phyloP scores from a whole-genome alignment of 768 basidiomycete species.

The Dictyophora rubrovolvata region DNA sequence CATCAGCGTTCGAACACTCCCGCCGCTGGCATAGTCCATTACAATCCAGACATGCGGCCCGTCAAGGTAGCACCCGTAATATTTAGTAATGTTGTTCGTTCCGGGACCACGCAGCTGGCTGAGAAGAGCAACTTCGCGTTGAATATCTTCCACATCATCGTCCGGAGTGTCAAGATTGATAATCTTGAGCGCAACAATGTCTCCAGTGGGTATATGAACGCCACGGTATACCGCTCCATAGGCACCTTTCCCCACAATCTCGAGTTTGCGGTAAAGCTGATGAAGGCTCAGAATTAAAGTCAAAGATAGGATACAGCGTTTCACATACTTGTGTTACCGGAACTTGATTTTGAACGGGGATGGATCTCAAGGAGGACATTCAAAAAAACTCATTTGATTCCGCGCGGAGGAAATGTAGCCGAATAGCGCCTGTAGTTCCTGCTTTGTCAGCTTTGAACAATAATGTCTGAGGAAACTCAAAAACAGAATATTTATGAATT shows the following conservation, averaged over 20 bases:
- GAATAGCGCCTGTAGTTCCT: not conserved
- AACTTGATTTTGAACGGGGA: not conserved
- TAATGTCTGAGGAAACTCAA: too few relatives aligned
- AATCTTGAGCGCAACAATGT: slow-evolving; percentile 93
- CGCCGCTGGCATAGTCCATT: slow-evolving; percentile 96
- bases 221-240: slow-evolving; percentile 96
- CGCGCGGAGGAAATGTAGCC: not conserved
- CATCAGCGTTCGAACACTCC: slow-evolving; percentile 88
- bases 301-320: not conserved
- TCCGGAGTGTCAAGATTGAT: slow-evolving; percentile 96
- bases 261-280: slow-evolving; percentile 73
- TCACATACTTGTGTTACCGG: not conserved
- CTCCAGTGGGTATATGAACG: slow-evolving; percentile 70
- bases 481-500: too few relatives aligned
- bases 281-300: slow-evolving; percentile 6
- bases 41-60: slow-evolving; percentile 97
- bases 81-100: slow-evolving; percentile 80
- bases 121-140: slow-evolving; percentile 88
- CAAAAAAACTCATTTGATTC: not conserved
- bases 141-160: slow-evolving; percentile 94
- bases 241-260: slow-evolving; percentile 91
- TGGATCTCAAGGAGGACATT: not conserved
- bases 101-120: slow-evolving; percentile 77
- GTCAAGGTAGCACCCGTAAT: slow-evolving; percentile 93
- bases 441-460: too few relatives aligned